Percentiles rank a stretch among this genome's conserved stretches.
Evolutionary conservation across 2,329 filamentous ascomycete species (phyloP).

Genomic region (Lachnellula suecica): DNA sequence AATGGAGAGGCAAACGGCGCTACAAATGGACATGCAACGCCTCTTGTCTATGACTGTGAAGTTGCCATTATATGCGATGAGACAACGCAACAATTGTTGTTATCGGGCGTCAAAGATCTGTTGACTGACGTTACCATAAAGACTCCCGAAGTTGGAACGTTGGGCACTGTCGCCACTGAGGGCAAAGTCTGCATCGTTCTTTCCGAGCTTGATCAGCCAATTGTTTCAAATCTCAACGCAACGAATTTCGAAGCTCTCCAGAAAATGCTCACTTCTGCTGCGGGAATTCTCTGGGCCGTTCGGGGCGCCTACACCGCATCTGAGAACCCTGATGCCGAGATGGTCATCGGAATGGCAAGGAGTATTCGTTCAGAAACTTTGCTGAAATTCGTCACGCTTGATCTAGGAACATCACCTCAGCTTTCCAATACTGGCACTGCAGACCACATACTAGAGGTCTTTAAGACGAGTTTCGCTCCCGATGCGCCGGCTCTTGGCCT

Average conservation of each 20-base stretch:
- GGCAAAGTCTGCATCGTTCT: slow-evolving; percentile 44
- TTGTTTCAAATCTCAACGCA: slow-evolving; percentile 40
- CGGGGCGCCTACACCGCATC: slow-evolving; percentile 39
- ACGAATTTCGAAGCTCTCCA: slow-evolving; percentile 42
- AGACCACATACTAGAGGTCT: slow-evolving; percentile 15
- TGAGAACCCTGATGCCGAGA: slow-evolving; percentile 21
- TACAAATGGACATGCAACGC: background rate
- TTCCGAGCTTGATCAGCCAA: slow-evolving; percentile 39
- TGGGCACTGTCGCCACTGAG: slow-evolving; percentile 31
- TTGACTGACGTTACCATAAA: slow-evolving; percentile 35
- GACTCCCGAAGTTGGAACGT: slow-evolving; percentile 31
- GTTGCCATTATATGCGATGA: slow-evolving; percentile 41
- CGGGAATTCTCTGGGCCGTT: slow-evolving; percentile 49
- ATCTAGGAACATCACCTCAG: slow-evolving; percentile 23
- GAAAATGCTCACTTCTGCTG: slow-evolving; percentile 36
- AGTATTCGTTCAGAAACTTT: slow-evolving; percentile 28
- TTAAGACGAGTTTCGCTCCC: slow-evolving; percentile 16
- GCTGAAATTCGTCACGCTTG: slow-evolving; percentile 26
- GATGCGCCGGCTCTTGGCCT: slow-evolving; percentile 1
- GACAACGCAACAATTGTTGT: slow-evolving; percentile 31
- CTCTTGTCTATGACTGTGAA: slow-evolving; percentile 24
- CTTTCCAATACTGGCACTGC: slow-evolving; percentile 34
- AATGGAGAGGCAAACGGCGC: background rate
- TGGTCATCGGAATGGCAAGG: slow-evolving; percentile 29
- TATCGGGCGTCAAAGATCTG: slow-evolving; percentile 36